Evolutionary conservation across 2,329 filamentous ascomycete genomes (phyloP).

Genomic region (Thelonectria rubi): DNA sequence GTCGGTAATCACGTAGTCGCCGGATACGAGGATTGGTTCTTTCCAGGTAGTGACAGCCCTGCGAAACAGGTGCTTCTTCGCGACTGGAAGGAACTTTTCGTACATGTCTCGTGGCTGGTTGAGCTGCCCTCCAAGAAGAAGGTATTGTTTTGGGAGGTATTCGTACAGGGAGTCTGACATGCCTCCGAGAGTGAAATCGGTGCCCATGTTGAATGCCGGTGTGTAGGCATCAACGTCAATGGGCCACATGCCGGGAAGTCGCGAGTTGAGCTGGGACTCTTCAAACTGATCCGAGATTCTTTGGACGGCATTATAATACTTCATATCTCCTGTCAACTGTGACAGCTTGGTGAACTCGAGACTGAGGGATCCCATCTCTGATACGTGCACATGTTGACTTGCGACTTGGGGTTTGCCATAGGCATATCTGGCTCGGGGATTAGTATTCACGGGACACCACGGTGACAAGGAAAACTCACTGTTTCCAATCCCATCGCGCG

Average conservation of each 20-base stretch:
- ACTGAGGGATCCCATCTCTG: constrained; percentile 60
- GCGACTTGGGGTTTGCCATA: constrained; percentile 38
- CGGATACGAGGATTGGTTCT: constrained; percentile 69
- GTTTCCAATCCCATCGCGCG: constrained; percentile 42
- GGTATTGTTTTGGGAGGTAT: constrained; percentile 73
- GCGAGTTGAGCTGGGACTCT: constrained; percentile 60
- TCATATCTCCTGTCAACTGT: constrained; percentile 67
- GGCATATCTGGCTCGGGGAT: constrained; percentile 32
- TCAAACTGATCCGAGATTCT: constrained; percentile 66
- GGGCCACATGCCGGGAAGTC: constrained; percentile 71
- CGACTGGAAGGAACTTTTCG: constrained; percentile 53
- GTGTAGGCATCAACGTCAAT: constrained; percentile 56
- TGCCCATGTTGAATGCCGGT: constrained; percentile 38
- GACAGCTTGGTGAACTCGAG: constrained; percentile 72
- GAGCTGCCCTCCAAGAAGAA: constrained; percentile 69
- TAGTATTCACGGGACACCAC: constrained; percentile 8
- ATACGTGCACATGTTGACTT: constrained; percentile 36
- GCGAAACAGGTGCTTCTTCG: constrained; percentile 70
- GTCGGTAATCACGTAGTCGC: constrained; percentile 54
- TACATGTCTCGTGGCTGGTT: constrained; percentile 46
- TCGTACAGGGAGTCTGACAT: constrained; percentile 68
- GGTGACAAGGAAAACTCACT: constrained; percentile 27
- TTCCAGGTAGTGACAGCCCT: constrained; percentile 69
- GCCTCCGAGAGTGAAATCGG: constrained; percentile 64
- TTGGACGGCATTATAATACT: constrained; percentile 69